A percentile compares a stretch with the other conserved stretches of the same genome.
Evolutionary conservation across 352 stramenopile species (phyloP).

Genomic region (Phytophthora europaea): DNA sequence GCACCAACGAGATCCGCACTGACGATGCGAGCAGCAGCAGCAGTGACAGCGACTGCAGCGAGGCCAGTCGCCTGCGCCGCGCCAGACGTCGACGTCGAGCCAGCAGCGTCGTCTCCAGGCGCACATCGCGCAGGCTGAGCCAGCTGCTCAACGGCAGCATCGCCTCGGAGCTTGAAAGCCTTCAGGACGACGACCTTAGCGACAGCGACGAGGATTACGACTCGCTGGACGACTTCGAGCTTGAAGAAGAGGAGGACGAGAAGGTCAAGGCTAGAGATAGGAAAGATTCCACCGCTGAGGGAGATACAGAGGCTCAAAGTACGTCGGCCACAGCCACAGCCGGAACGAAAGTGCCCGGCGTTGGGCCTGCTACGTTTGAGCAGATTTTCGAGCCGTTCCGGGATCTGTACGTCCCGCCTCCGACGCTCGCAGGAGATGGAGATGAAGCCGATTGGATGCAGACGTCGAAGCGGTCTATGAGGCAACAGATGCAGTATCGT

Average conservation of each 20-base stretch:
- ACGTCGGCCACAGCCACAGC: neutral
- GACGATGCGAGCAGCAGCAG: conserved; percentile 36
- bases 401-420: conserved; percentile 54
- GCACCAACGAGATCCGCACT: conserved; percentile 67
- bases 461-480: conserved; percentile 2
- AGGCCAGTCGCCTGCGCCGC: conserved; percentile 19
- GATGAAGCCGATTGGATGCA: neutral
- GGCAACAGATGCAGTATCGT: conserved; percentile 27
- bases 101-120: conserved; percentile 37
- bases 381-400: conserved; percentile 67
- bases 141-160: conserved; percentile 25
- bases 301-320: conserved; percentile 19
- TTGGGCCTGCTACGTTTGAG: conserved; percentile 45
- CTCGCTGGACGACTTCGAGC: conserved; percentile 39
- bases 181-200: conserved; percentile 36
- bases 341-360: conserved; percentile 18
- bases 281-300: conserved; percentile 23
- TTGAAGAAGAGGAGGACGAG: conserved; percentile 38
- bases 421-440: neutral
- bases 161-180: conserved; percentile 40
- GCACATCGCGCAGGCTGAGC: conserved; percentile 33
- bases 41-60: conserved; percentile 26
- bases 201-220: conserved; percentile 48
- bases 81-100: conserved; percentile 23
- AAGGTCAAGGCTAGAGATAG: conserved; percentile 21